Conservation (phyloP, 2,329 filamentous ascomycete species). For the Colletotrichum cuscutae region DNA sequence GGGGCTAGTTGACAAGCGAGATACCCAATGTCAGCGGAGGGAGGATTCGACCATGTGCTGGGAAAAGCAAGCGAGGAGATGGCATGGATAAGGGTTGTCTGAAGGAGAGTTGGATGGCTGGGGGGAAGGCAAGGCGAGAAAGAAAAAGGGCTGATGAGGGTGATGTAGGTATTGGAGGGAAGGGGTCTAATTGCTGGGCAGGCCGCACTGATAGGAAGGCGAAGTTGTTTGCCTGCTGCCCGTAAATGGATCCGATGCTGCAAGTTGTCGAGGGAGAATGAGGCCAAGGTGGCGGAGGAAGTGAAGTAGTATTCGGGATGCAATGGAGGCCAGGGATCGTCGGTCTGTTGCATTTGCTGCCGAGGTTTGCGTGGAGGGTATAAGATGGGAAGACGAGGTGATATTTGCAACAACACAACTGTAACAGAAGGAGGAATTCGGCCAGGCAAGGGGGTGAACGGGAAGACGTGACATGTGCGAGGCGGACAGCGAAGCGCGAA, state of each 20-base stretch:
- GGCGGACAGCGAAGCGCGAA: not conserved
- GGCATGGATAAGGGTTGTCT: not conserved
- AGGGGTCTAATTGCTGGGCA: not conserved
- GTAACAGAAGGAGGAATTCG: not conserved
- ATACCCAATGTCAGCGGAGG: conserved; percentile 34
- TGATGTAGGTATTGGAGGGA: not conserved
- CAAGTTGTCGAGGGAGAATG: not conserved
- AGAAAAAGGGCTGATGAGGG: not conserved
- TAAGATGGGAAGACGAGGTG: not conserved
- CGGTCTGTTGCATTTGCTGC: not conserved
- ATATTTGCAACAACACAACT: not conserved
- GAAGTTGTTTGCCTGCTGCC: not conserved
- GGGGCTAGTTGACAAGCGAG: conserved; percentile 34
- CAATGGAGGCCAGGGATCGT: not conserved
- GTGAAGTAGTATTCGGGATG: not conserved
- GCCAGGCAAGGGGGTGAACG: not conserved
- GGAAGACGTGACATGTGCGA: not conserved
- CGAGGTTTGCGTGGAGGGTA: not conserved
- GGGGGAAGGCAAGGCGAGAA: not conserved
- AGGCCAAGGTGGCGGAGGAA: not conserved
- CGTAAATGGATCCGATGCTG: not conserved
- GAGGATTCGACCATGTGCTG: conserved; percentile 11
- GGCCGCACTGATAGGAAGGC: not conserved
- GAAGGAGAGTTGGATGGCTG: not conserved
- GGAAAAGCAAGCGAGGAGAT: conserved; percentile 25